A percentile compares a stretch with the other conserved stretches of the same genome.
phyloP scores from a whole-genome alignment of 1,284 basidiomycete genomes.

The Rhizoctonia solani region DNA sequence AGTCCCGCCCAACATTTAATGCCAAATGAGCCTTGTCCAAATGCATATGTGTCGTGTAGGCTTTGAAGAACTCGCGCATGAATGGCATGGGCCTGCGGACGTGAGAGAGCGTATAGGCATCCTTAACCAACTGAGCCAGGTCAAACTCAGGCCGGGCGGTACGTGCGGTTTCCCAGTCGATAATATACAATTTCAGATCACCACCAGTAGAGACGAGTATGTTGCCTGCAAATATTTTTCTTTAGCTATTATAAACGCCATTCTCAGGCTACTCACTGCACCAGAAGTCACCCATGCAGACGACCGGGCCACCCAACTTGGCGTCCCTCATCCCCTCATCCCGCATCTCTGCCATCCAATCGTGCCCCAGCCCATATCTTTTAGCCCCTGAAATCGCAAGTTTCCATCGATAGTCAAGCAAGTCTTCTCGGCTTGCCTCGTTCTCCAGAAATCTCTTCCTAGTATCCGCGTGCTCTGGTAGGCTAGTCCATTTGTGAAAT shows the following conservation, averaged over 20 bases:
- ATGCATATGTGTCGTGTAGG: not conserved
- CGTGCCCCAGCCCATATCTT: constrained; percentile 6
- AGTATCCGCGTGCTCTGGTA: not conserved
- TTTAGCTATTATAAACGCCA: not conserved
- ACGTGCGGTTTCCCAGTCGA: constrained; percentile 27
- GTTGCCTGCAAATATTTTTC: not conserved
- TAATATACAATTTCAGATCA: constrained; percentile 3
- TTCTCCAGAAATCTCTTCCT: constrained; percentile 6
- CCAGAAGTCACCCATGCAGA: constrained; percentile 27
- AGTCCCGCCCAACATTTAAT: constrained; percentile 6
- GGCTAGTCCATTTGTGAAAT: constrained; percentile 1
- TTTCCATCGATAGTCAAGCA: not conserved
- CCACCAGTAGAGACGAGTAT: not conserved
- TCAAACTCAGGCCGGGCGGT: constrained; percentile 23
- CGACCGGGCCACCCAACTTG: constrained; percentile 42
- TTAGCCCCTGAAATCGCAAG: not conserved
- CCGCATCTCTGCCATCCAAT: constrained; percentile 44
- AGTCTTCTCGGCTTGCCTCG: not conserved
- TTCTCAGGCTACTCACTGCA: constrained; percentile 14
- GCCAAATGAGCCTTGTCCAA: constrained; percentile 6
- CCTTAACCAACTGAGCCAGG: constrained; percentile 1
- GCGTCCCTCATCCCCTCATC: constrained; percentile 48
- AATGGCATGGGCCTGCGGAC: not conserved
- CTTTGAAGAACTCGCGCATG: not conserved
- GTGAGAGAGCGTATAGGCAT: not conserved